These are phyloP conservation scores for Cadophora luteo-olivacea DNA, from an alignment of 2,329 filamentous ascomycete species.

Conservation along the genomic window DNA sequence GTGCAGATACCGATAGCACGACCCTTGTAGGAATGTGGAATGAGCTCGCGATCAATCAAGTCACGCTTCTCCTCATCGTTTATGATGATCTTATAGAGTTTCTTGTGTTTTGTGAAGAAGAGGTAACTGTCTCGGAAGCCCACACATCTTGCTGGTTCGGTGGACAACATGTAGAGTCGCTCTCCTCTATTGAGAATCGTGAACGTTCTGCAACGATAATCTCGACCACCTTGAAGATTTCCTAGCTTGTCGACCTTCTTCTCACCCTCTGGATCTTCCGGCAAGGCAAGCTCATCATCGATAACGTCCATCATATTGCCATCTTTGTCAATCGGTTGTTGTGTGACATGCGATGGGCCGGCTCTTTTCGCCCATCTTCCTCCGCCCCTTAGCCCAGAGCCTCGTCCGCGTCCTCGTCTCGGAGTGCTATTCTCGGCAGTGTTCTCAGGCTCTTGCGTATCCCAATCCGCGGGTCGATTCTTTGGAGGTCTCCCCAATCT, in stretches of 20 bases:
- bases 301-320: constrained; percentile 90
- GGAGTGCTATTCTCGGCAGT: constrained; percentile 54
- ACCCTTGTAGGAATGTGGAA: constrained; percentile 98
- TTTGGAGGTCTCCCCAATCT: constrained; percentile 87
- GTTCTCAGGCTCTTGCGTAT: constrained; percentile 58
- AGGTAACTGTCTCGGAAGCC: constrained; percentile 98
- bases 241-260: constrained; percentile 92
- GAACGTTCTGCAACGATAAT: constrained; percentile 96
- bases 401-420: constrained; percentile 69
- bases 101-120: constrained; percentile 97
- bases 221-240: constrained; percentile 79
- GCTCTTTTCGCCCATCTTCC: constrained; percentile 71
- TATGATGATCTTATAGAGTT: constrained; percentile 97
- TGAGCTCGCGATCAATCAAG: constrained; percentile 92
- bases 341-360: constrained; percentile 76
- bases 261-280: constrained; percentile 87
- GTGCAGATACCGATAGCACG: constrained; percentile 97
- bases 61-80: constrained; percentile 97
- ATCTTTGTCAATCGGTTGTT: constrained; percentile 90
- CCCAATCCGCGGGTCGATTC: constrained; percentile 82
- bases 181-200: constrained; percentile 84
- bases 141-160: constrained; percentile 93
- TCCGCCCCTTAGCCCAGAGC: constrained; percentile 57
- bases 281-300: constrained; percentile 89
- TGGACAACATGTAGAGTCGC: constrained; percentile 96